Percentiles rank a stretch among this genome's conserved stretches.
Conservation (phyloP, 495 filamentous ascomycete genomes). For the Aspergillus ostianus region DNA sequence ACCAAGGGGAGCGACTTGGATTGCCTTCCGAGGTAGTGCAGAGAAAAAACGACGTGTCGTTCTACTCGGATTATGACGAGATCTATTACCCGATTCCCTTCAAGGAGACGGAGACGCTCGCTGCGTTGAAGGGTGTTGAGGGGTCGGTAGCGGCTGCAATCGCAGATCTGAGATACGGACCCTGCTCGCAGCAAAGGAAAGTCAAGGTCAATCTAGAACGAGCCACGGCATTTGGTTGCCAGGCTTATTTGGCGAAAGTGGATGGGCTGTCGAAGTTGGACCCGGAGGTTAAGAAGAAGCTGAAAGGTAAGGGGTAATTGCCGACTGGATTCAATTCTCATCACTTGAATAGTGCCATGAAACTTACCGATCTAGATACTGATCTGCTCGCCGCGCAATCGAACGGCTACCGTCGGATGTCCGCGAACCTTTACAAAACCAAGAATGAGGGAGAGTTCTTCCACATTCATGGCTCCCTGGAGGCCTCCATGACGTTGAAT, state of each 20-base stretch:
- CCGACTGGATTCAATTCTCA: neutral
- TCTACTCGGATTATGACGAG: slow-evolving; percentile 40
- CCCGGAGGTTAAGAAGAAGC: slow-evolving; percentile 54
- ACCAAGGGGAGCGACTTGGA: slow-evolving; percentile 37
- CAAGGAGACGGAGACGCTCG: slow-evolving; percentile 66
- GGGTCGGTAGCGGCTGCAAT: slow-evolving; percentile 65
- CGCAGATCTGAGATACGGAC: slow-evolving; percentile 54
- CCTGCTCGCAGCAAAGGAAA: slow-evolving; percentile 29
- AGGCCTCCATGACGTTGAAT: slow-evolving; percentile 63
- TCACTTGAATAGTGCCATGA: slow-evolving; percentile 1
- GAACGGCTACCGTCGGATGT: slow-evolving; percentile 68
- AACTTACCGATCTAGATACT: slow-evolving; percentile 53
- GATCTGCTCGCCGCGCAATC: slow-evolving; percentile 70
- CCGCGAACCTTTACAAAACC: slow-evolving; percentile 73
- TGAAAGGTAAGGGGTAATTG: slow-evolving; percentile 54
- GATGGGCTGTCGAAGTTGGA: slow-evolving; percentile 66
- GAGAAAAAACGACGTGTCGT: slow-evolving; percentile 38
- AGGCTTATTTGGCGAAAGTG: slow-evolving; percentile 69
- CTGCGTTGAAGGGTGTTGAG: slow-evolving; percentile 69
- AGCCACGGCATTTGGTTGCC: slow-evolving; percentile 66
- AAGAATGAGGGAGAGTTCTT: slow-evolving; percentile 64
- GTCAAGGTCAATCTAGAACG: slow-evolving; percentile 63
- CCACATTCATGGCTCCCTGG: slow-evolving; percentile 76
- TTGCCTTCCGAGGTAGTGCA: slow-evolving; percentile 36
- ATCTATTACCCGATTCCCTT: slow-evolving; percentile 64